Evolutionary conservation across 768 basidiomycete species (phyloP), one percentile per base, ranked within the genome.

Genomic region (Leccinum incarnatum): DNA sequence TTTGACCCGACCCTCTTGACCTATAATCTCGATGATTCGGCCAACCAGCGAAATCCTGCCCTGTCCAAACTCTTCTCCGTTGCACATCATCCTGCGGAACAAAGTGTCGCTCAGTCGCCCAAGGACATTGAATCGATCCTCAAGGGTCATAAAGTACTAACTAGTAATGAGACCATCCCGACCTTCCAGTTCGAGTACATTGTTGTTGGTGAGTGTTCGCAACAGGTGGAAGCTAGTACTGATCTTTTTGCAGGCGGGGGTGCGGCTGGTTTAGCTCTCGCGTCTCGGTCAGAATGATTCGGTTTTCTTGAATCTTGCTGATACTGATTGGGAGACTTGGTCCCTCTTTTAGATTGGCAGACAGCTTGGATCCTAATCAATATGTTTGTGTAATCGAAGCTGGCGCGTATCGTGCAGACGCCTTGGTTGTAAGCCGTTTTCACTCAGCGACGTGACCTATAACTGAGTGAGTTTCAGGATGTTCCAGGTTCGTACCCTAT

Each of bases 301-400:
- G 14, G 10, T 37, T 53, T 15, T 21, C 19, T 47, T 34, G 12
- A 11, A 23, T 19, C 12, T 23, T 32, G 30, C 19, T 54, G 9
- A 48, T 40, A 1, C 23, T 6, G 10, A 15, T 37, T 17, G 36
- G 3, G 34, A 37, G 21, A 23, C 25, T 21, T 8, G 46, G 56
- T 19, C 2, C 19, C 32, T 30, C 17, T 17, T 19, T 52, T 30
- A 65, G 65, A 45, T 37, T 66, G 21, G 61, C 65, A 10, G 61
- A 57, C 51, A 17, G 42, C 36, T 55, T 67, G 57, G 6, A 48
- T 15, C 47, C 61, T 25, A 54, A 51, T 4, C 53, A 65, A 59
- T 57, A 52, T n/a, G 57, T 66, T 42, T 63, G 65, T 17, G 65
- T 66, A 12, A 62, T 65, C 15, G 65, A 65, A 51, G 65, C 62